Percentiles rank a stretch among this genome's conserved stretches.
Evolutionary conservation across 345 rosid species (phyloP).

Genomic region (Linum trigynum): DNA sequence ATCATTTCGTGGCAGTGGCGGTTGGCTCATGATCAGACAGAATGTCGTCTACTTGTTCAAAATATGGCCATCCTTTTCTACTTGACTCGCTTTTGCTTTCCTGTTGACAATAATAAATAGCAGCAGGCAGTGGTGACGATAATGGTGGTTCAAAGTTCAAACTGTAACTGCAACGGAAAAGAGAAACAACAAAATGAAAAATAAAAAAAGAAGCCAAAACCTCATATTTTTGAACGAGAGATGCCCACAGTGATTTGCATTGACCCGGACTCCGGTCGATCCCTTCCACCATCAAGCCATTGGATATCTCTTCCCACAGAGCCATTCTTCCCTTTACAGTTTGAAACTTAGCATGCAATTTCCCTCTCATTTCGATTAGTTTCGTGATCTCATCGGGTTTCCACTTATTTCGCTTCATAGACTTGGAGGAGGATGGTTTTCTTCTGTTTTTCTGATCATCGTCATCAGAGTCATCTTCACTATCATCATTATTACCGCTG

Average conservation of each 20-base stretch:
- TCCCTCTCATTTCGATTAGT: slow-evolving; percentile 64
- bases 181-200: not conserved
- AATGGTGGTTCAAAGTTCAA: not conserved
- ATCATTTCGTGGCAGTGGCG: slow-evolving; percentile 26
- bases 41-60: slow-evolving; percentile 55
- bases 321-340: slow-evolving; percentile 86
- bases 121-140: not conserved
- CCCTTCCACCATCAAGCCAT: slow-evolving; percentile 48
- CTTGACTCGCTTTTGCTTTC: slow-evolving; percentile 46
- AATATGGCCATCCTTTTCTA: slow-evolving; percentile 58
- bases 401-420: slow-evolving; percentile 61
- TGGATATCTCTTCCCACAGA: slow-evolving; percentile 87
- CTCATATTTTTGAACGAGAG: slow-evolving; percentile 79
- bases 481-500: not conserved
- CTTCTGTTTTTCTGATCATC: slow-evolving; percentile 31
- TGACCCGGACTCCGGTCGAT: slow-evolving; percentile 62
- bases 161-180: not conserved
- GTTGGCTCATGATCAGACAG: slow-evolving; percentile 41
- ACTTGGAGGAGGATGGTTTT: slow-evolving; percentile 38
- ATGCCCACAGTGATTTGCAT: slow-evolving; percentile 90
- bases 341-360: slow-evolving; percentile 56
- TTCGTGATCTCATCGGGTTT: slow-evolving; percentile 76
- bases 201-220: slow-evolving; percentile 29
- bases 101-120: slow-evolving; percentile 26
- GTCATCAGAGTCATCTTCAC: slow-evolving; percentile 23